Base-by-base conservation (phyloP, 441 rosid genomes). In the Pelargonium fulgidum region DNA sequence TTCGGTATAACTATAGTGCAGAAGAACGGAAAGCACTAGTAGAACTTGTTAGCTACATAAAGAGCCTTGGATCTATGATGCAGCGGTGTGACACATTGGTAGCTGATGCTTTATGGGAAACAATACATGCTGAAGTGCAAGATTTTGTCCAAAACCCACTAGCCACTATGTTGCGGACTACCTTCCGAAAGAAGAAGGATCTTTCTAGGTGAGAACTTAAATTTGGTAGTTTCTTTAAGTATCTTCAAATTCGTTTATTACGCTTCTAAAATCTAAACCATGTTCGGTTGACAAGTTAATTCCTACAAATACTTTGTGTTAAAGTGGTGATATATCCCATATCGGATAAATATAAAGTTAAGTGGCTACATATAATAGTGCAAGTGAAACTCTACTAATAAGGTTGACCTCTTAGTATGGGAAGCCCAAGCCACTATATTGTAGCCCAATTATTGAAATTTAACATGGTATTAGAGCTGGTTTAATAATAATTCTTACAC, bases 61-160 rank as follows among this genome's bases (percentile, higher is more conserved):
- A 95, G 85, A 91, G 89, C 77, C 83, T 89, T 68, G 97, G 96
- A 68, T 91, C 97, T 17, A 84, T 89, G 95, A 89, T 95, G 93
- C 97, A 90, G 80, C 86, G 90, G 29, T 84, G 91, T 75, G 97
- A 95, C 77, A 88, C 96, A 50, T 80, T 91, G 81, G 93, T 95
- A 66, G 95, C 96, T 70, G 99, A 95, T 84, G 95, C 99, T 79
- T 85, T 95, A 17, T 95, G 99, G 99, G 99, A 92, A 85, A 95
- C 98, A 48, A 85, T 95, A 82, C 99, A 95, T 82, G 93, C 97
- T 0, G 99, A 95, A 76, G 98, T 95, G 77, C 99, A 95, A 85
- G 98, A 92, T 83, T 95, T 92, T 85, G 98, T 92, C 72, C 99
- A 95, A 74, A 92, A 92, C 81, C 90, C 92, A 20, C 79, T 95